Evolutionary conservation across 2,329 filamentous ascomycete genomes (phyloP).

Genomic region (Penicillium fuscoglaucum): DNA sequence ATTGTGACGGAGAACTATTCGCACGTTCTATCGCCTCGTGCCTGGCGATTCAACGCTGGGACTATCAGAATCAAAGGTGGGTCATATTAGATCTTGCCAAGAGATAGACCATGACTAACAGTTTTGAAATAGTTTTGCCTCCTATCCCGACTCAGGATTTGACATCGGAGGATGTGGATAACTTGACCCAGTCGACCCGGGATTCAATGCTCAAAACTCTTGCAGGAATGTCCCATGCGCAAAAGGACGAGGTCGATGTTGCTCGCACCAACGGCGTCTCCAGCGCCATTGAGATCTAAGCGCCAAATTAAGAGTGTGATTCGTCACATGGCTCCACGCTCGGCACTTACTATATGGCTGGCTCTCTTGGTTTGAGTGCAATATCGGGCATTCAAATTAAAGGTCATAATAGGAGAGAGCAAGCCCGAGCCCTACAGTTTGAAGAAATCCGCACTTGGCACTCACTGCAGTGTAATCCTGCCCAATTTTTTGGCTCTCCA

Average conservation of each 20-base stretch:
- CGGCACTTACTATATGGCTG: neutral
- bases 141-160: conserved; percentile 76
- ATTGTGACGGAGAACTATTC: conserved; percentile 79
- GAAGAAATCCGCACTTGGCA: neutral
- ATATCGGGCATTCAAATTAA: neutral
- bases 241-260: conserved; percentile 22
- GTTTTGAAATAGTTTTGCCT: conserved; percentile 62
- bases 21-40: conserved; percentile 66
- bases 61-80: conserved; percentile 73
- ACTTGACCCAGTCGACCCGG: conserved; percentile 65
- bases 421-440: neutral
- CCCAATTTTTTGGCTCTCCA: conserved; percentile 1
- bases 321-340: neutral
- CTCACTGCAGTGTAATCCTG: conserved; percentile 9
- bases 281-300: conserved; percentile 40
- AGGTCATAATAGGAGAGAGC: neutral
- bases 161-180: conserved; percentile 74
- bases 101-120: neutral
- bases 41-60: conserved; percentile 65
- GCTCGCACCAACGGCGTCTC: conserved; percentile 29
- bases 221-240: conserved; percentile 42
- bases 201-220: conserved; percentile 71
- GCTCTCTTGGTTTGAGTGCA: neutral
- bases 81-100: conserved; percentile 23
- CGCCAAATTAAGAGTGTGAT: neutral